A percentile compares a stretch with the other conserved stretches of the same genome.
These are phyloP conservation scores for Crithidia acanthocephali DNA, from an alignment of 208 protist species.

Conservation along the genomic window DNA sequence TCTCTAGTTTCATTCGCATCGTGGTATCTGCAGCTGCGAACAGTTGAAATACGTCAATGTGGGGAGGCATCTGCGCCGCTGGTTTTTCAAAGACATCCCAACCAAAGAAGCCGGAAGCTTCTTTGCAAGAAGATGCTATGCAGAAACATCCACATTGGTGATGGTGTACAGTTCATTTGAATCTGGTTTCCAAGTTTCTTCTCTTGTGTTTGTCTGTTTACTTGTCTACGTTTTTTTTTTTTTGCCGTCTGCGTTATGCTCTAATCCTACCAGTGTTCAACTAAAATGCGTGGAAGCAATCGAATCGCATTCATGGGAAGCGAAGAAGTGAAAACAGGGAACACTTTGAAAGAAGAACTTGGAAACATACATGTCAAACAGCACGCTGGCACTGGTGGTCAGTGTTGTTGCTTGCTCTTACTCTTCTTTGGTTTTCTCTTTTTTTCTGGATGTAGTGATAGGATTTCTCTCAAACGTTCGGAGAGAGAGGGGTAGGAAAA, in stretches of 20 bases:
- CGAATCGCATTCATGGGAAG: neutral
- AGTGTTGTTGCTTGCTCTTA: neutral
- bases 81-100: no score
- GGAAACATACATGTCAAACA: neutral
- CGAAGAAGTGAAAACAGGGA: slow-evolving; percentile 1
- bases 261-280: neutral
- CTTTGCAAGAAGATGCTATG: no score
- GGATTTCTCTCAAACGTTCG: neutral
- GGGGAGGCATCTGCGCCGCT: no score
- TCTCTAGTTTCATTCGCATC: no score
- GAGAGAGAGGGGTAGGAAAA: slow-evolving; percentile 1
- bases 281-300: neutral
- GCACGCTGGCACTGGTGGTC: neutral
- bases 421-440: neutral
- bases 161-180: no score
- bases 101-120: no score
- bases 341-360: neutral
- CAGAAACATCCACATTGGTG: no score
- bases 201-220: no score
- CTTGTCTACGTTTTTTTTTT: neutral
- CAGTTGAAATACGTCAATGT: no score
- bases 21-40: no score
- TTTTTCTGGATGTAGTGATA: neutral
- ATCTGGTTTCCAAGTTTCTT: no score
- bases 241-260: neutral